Base-by-base conservation (phyloP, 1,284 basidiomycete genomes). In the Leccinum insigne region DNA sequence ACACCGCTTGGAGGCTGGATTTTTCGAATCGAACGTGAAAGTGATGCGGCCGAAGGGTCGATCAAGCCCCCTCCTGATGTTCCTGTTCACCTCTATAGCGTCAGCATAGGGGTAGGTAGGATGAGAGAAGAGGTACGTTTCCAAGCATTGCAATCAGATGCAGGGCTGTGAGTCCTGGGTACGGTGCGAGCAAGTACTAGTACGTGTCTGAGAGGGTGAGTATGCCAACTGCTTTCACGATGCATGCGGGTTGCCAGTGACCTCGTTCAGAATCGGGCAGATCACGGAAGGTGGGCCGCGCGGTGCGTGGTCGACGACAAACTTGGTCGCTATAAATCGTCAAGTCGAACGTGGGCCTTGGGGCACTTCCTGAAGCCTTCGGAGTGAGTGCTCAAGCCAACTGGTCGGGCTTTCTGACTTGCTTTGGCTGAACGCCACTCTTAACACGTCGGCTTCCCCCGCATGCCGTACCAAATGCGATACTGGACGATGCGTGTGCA, bases 1-100 rank as follows among this genome's bases (percentile, higher is more conserved):
- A 77, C 61, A 73, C 70, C 14, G 78, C 75, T 1, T 81, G 77
- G 76, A 70, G 73, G 1, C 69, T 80, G 4, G 75, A 81, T 67
- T 81, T 80, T 38, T 38, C 10, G 35, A 38, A 38, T 11, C 35
- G 2, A 13, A 13, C 11, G 11, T 13, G 35, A 80, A 6, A 64
- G 52, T 11, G 23, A 71, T 72, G 4, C 72, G 73, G 11, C 60
- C 32, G 32, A 32, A 32, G 9, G 61, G 26, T 65, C 67, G 2
- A 63, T 63, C 8, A 70, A 67, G 32, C 65, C 4, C 11, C 8
- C 44, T 65, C 8, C 44, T 65, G 4, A 72, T 72, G 11, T 71
- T 79, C 63, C 57, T 78, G 52, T 80, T 80, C 68, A 72, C 70
- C 16, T 76, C 75, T 10, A 58, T 77, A 5, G 32, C 61, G 13